Evolutionary conservation across 495 filamentous ascomycete species (phyloP), one percentile per base, ranked within the genome.

Genomic region (Lichina pygmaea): DNA sequence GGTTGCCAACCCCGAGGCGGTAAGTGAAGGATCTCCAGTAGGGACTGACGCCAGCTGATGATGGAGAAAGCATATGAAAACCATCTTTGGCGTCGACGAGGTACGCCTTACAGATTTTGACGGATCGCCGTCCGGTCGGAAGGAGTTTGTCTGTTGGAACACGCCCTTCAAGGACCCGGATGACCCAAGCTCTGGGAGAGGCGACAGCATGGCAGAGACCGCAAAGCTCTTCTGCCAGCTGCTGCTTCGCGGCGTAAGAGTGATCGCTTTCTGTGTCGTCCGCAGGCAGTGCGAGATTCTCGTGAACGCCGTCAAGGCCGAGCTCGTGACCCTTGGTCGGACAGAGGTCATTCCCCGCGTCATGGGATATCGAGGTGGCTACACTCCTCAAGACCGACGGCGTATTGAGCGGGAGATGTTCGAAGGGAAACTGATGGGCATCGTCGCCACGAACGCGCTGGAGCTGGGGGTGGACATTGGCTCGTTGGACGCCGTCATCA

Each of bases 141-240:
- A 99, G 53, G 85, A 93, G 55, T 95, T 95, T 47, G 58, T 99
- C 7, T 93, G 84, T 60, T 99, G 89, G 89, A 95, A 95, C 50
- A 93, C 91, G 2, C 91, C 89, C 3, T 93, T 76, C 62, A 93
- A 82, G 62, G 89, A 93, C 53, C 81, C 85, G 2, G 63, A 64
- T 7, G 89, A 95, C 57, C 83, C 85, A 9, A 70, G 78, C 0
- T 89, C 80, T 47, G 86, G 86, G 7, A 72, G 89, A 36, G 84
- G 78, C 31, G 77, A 86, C 57, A 76, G 74, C 17, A 72, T 86
- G 55, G 66, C 70, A 13, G 91, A 99, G 59, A 78, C 82, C 6
- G 81, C 91, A 24, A 77, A 77, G 34, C 62, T 99, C 8, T 92
- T 99, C 55, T 86, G 81, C 53, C 80, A 93, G 54, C 65, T 99